Conservation (phyloP, 2,329 filamentous ascomycete species). For the Xylaria sp. region DNA sequence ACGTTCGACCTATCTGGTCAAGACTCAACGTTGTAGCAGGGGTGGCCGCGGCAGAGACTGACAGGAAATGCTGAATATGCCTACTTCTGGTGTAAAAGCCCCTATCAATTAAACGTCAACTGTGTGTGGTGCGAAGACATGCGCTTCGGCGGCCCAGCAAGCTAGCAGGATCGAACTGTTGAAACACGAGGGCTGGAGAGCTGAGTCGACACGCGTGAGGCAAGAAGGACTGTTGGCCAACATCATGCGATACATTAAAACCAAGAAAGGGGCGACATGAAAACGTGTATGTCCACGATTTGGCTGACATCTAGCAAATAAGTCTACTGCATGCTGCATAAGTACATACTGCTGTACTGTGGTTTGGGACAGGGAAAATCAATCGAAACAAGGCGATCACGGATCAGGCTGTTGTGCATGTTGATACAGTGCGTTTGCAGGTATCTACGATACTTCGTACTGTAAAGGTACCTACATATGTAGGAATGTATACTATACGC, state of each 20-base stretch:
- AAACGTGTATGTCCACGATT: constrained; percentile 22
- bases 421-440: constrained; percentile 6
- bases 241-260: constrained; percentile 8
- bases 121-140: constrained; percentile 7
- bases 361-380: constrained; percentile 9
- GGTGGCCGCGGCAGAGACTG: constrained; percentile 8
- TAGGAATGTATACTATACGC: neutral
- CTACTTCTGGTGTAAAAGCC: constrained; percentile 15
- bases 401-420: constrained; percentile 14
- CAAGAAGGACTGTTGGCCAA: constrained; percentile 9
- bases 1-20: neutral
- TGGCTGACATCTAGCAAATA: constrained; percentile 15
- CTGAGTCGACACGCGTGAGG: constrained; percentile 8
- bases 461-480: no score
- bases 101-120: neutral
- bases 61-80: neutral
- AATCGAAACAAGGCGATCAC: constrained; percentile 22
- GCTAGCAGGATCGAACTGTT: constrained; percentile 30
- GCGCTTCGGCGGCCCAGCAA: constrained; percentile 14
- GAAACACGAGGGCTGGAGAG: constrained; percentile 20
- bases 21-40: constrained; percentile 20
- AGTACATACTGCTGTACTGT: neutral
- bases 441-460: neutral
- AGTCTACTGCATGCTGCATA: no score
- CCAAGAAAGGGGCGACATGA: constrained; percentile 19